Evolutionary conservation across 495 filamentous ascomycete species (phyloP).

Genomic region (Talaromyces thailandensis): DNA sequence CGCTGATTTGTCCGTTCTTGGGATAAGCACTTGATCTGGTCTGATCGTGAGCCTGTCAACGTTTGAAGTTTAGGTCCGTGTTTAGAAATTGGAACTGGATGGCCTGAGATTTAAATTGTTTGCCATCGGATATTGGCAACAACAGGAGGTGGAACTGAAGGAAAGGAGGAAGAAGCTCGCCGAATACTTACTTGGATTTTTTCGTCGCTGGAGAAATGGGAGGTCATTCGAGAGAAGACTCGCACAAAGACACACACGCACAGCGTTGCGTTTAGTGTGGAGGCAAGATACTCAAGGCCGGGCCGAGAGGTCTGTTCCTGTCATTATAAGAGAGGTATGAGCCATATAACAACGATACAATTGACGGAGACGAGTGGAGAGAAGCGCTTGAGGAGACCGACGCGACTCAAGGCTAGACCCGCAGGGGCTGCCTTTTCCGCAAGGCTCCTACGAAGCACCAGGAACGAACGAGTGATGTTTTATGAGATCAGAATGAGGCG

Average conservation of each 20-base stretch:
- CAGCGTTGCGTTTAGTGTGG: not conserved
- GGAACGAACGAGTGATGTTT: not conserved
- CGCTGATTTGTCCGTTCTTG: not conserved
- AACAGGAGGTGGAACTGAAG: not conserved
- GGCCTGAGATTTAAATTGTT: not conserved
- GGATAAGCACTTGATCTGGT: not conserved
- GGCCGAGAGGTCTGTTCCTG: not conserved
- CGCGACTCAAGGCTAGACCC: not conserved
- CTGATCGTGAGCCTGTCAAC: not conserved
- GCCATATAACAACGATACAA: not conserved
- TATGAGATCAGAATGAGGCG: not conserved
- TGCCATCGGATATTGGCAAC: not conserved
- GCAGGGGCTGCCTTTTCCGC: not conserved
- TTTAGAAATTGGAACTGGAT: not conserved
- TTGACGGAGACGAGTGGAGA: not conserved
- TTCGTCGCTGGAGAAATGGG: not conserved
- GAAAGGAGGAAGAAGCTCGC: not conserved
- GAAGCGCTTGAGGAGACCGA: not conserved
- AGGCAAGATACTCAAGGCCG: not conserved
- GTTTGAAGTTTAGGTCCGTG: not conserved
- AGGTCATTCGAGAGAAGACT: not conserved
- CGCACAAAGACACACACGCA: not conserved
- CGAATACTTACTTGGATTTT: not conserved
- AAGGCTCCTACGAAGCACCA: not conserved
- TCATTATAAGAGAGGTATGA: not conserved